phyloP scores from a whole-genome alignment of 1,284 basidiomycete genomes.

The Amylostereum areolatum region DNA sequence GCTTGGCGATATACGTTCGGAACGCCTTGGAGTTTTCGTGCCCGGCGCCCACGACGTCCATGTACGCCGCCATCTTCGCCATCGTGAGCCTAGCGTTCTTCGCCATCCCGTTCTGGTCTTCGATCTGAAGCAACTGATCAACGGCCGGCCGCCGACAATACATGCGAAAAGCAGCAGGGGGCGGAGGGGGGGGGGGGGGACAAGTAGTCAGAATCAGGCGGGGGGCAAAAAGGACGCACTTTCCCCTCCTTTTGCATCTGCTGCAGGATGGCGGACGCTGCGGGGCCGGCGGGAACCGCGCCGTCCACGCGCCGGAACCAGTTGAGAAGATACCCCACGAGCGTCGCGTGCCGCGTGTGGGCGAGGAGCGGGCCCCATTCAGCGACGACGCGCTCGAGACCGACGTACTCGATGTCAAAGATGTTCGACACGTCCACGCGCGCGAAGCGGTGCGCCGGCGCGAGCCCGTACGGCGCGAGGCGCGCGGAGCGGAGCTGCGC shows the following conservation, averaged over 20 bases:
- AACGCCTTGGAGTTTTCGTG: slow-evolving; percentile 24
- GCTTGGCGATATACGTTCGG: slow-evolving; percentile 17
- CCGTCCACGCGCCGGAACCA: slow-evolving; percentile 22
- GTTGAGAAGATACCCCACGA: slow-evolving; percentile 43
- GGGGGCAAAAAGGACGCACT: slow-evolving; percentile 1
- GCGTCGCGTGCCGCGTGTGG: slow-evolving; percentile 18
- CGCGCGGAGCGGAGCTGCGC: slow-evolving; percentile 30
- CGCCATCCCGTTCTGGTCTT: not conserved
- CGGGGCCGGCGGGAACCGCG: not conserved
- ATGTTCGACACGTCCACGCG: slow-evolving; percentile 41
- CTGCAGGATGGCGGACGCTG: not conserved
- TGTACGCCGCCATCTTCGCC: not conserved
- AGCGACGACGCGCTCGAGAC: slow-evolving; percentile 24
- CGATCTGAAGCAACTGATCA: too few relatives aligned
- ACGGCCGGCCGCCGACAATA: too few relatives aligned
- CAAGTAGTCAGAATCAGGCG: too few relatives aligned
- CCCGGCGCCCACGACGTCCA: slow-evolving; percentile 10
- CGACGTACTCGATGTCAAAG: slow-evolving; percentile 34
- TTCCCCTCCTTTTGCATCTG: not conserved
- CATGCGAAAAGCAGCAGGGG: too few relatives aligned
- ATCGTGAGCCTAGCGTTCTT: slow-evolving; percentile 7
- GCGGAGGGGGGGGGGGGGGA: too few relatives aligned
- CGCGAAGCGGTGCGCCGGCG: slow-evolving; percentile 27
- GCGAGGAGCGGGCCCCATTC: slow-evolving; percentile 32
- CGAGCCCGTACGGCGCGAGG: slow-evolving; percentile 14